phyloP scores from a whole-genome alignment of 2,329 filamentous ascomycete genomes.

The Fusarium phyllophilum region DNA sequence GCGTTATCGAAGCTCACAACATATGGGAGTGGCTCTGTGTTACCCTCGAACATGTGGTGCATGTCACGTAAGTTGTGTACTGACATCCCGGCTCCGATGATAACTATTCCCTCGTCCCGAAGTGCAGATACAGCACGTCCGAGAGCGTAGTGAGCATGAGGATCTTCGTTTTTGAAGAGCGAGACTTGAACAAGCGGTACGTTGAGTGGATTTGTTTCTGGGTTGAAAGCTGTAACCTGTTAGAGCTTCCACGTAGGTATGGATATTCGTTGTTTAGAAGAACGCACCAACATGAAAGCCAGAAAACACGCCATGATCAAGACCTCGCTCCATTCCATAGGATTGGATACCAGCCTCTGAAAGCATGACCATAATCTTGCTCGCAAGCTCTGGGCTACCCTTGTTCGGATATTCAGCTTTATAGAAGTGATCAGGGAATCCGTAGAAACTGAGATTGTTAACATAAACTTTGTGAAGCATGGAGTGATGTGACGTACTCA shows the following conservation, averaged over 20 bases:
- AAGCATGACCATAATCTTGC: slow-evolving; percentile 66
- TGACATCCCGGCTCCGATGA: slow-evolving; percentile 79
- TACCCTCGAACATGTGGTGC: slow-evolving; percentile 46
- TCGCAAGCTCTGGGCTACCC: slow-evolving; percentile 69
- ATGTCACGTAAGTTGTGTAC: slow-evolving; percentile 74
- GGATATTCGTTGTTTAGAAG: neutral
- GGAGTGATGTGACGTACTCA: slow-evolving; percentile 57
- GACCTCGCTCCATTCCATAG: slow-evolving; percentile 68
- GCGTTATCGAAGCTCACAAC: slow-evolving; percentile 73
- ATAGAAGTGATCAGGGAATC: slow-evolving; percentile 77
- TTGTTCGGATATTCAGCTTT: slow-evolving; percentile 72
- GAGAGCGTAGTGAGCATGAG: slow-evolving; percentile 72
- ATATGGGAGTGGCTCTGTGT: slow-evolving; percentile 63
- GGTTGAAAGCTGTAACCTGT: slow-evolving; percentile 63
- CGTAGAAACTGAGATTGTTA: slow-evolving; percentile 66
- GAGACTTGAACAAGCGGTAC: slow-evolving; percentile 79
- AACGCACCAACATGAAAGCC: slow-evolving; percentile 64
- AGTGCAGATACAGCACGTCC: slow-evolving; percentile 73
- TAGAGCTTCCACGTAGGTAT: neutral
- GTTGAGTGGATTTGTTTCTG: slow-evolving; percentile 68
- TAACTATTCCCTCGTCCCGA: slow-evolving; percentile 72
- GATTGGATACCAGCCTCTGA: slow-evolving; percentile 67
- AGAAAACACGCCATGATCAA: slow-evolving; percentile 81
- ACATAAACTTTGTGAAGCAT: neutral
- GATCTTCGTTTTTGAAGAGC: slow-evolving; percentile 72